Conservation (phyloP, 257 asterid species). For the Rauvolfia tetraphylla region DNA sequence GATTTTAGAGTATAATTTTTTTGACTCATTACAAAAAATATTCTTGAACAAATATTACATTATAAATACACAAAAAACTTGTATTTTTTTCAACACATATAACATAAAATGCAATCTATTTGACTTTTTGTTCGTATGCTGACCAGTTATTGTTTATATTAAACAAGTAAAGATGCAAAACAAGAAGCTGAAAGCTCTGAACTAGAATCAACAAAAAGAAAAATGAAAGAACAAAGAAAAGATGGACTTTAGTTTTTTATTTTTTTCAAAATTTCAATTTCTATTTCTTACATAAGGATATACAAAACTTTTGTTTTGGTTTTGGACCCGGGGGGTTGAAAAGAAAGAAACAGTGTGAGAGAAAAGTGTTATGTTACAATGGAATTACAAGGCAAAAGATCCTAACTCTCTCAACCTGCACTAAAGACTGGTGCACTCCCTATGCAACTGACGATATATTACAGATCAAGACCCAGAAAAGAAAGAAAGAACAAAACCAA, state of each 20-base stretch:
- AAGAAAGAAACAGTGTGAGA: slow-evolving; percentile 6
- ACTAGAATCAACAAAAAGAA: neutral
- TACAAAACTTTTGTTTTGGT: slow-evolving; percentile 13
- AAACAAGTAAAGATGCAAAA: neutral
- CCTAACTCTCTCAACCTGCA: slow-evolving; percentile 22
- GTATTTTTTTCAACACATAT: too few relatives aligned
- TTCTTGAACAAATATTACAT: too few relatives aligned
- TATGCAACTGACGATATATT: slow-evolving; percentile 27
- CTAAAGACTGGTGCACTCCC: slow-evolving; percentile 5
- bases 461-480: slow-evolving; percentile 24
- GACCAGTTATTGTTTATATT: neutral
- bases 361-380: slow-evolving; percentile 23
- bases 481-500: slow-evolving; percentile 12
- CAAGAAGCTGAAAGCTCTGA: neutral
- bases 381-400: slow-evolving; percentile 16
- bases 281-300: slow-evolving; percentile 19
- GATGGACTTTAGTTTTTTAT: neutral
- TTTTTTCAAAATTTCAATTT: slow-evolving; percentile 5
- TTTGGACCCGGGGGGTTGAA: neutral
- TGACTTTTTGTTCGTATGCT: too few relatives aligned
- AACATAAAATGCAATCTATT: too few relatives aligned
- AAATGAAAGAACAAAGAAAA: neutral
- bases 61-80: too few relatives aligned
- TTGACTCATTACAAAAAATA: too few relatives aligned
- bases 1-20: too few relatives aligned